Evolutionary conservation across 306 rosid genomes (phyloP).

Genomic region (Boehmeria nivea): DNA sequence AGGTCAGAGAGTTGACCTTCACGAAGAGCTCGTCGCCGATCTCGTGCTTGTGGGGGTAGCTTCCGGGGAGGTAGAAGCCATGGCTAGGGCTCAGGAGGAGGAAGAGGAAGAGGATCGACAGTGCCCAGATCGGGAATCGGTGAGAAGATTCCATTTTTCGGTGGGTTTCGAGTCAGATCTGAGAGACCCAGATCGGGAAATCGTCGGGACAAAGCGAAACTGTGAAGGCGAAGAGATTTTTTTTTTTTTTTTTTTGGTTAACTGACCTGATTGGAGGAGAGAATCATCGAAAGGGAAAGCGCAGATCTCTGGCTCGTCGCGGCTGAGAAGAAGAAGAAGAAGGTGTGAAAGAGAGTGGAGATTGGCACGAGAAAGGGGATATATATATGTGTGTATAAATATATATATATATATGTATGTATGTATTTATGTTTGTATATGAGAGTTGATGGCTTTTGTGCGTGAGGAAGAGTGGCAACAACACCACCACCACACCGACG

Average conservation of each 20-base stretch:
- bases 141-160: slow-evolving; percentile 47
- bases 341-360: not conserved
- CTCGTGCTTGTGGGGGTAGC: slow-evolving; percentile 72
- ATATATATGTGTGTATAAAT: too few relatives aligned
- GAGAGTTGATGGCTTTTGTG: too few relatives aligned
- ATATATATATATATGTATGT: too few relatives aligned
- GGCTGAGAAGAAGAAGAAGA: not conserved
- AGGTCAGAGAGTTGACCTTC: slow-evolving; percentile 88
- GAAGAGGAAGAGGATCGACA: slow-evolving; percentile 48
- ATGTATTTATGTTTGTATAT: too few relatives aligned
- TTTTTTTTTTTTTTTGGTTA: not conserved
- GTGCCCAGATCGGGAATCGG: slow-evolving; percentile 44
- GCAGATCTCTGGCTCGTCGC: not conserved
- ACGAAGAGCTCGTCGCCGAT: slow-evolving; percentile 52
- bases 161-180: slow-evolving; percentile 55
- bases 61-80: slow-evolving; percentile 88
- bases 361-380: not conserved
- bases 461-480: too few relatives aligned
- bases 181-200: slow-evolving; percentile 37
- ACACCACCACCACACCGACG: too few relatives aligned
- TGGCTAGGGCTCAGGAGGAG: slow-evolving; percentile 42
- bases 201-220: not conserved
- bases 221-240: not conserved
- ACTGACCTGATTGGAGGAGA: not conserved
- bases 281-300: not conserved